Conservation (phyloP, 1,284 basidiomycete genomes). For the Porodaedalea pini region DNA sequence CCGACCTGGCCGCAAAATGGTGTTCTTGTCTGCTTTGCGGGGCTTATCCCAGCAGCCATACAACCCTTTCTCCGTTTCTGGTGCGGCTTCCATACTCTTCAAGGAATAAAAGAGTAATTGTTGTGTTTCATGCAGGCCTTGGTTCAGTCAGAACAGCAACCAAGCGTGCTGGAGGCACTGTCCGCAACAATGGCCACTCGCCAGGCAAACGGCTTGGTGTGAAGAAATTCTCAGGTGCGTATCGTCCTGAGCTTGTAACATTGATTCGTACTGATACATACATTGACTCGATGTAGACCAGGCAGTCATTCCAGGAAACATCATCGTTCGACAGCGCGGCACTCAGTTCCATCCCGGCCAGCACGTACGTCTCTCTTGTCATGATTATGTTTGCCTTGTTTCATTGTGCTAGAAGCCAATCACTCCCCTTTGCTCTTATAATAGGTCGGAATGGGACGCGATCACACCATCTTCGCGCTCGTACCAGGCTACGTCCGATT, state of each 20-base stretch:
- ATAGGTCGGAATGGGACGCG: constrained; percentile 85
- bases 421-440: constrained; percentile 20
- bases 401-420: neutral
- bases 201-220: constrained; percentile 88
- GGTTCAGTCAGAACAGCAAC: constrained; percentile 87
- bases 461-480: constrained; percentile 88
- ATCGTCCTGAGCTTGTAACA: neutral
- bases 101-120: constrained; percentile 11
- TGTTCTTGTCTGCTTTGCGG: constrained; percentile 14
- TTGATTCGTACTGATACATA: constrained; percentile 23
- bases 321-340: constrained; percentile 90
- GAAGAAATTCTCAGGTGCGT: constrained; percentile 89
- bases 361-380: constrained; percentile 53
- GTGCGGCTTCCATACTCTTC: constrained; percentile 17
- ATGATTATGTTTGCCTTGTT: neutral
- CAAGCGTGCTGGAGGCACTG: constrained; percentile 89
- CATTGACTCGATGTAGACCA: constrained; percentile 52
- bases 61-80: constrained; percentile 13
- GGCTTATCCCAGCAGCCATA: neutral
- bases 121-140: constrained; percentile 29
- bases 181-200: constrained; percentile 87
- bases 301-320: constrained; percentile 87
- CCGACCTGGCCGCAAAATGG: constrained; percentile 3
- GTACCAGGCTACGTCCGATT: constrained; percentile 90
- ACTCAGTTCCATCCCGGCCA: constrained; percentile 88